Evolutionary conservation across 805 yeast genomes (phyloP), one percentile per base, ranked within the genome.

Genomic region (Ogataea henricii): DNA sequence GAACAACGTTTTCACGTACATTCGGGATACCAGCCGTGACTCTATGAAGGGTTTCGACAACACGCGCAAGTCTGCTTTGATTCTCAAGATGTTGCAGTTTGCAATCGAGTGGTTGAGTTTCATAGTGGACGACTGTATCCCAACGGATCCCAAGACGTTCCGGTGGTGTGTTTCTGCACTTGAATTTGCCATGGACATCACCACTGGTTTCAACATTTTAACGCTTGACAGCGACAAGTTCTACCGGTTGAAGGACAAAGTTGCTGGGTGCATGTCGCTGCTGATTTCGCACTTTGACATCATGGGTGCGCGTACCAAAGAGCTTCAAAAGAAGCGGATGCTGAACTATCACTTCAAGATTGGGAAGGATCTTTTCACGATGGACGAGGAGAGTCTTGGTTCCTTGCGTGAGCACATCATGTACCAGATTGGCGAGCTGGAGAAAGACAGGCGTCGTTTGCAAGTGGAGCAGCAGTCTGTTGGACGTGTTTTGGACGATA

Each of bases 91-190:
- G 63, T 81, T 94, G 25, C 81, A 82, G 48, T 68, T 89, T 52
- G 80, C 95, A 38, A 81, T 90, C 37, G 92, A 87, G 46, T 94
- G 99, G 99, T 85, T 94, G 14, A 81, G 89, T 47, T 92, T 90
- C 61, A 82, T 94, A 22, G 89, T 92, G 51, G 97, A 94, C 65
- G 97, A 92, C 60, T 94, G 99, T 70, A 83, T 83, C 13, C 96
- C 97, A 1, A 85, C 96, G 0, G 97, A 92, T 56, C 79, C 86
- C 46, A 87, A 83, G 58, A 92, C 98, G 0, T 94, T 94, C 62
- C 75, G 96, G 58, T 94, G 97, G 97, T 89, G 97, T 66, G 98
- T 94, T 20, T 76, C 88, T 12, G 98, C 99, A 0, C 74, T 94
- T 57, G 99, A 94, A 62, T 92, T 89, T 74, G 95, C 96, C 0